Conservation (phyloP, 225 moss, liverwort and hornwort species). For the Bryoerythrophyllum caledonicum region DNA sequence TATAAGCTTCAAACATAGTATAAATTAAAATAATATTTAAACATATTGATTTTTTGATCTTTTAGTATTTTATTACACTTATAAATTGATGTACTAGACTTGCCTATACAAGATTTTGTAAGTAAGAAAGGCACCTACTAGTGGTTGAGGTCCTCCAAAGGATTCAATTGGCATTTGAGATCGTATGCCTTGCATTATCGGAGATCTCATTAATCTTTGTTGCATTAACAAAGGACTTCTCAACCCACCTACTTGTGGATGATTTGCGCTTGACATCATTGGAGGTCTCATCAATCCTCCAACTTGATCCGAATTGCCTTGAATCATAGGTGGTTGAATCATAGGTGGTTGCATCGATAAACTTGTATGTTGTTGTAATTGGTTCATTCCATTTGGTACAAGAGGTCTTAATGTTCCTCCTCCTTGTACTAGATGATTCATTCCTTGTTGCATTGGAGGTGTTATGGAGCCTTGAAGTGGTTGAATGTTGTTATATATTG, state of each 20-base stretch:
- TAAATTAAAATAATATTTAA: too few species aligned
- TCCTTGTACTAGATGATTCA: not conserved
- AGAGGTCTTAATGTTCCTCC: not conserved
- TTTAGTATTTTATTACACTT: not conserved
- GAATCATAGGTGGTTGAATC: not conserved
- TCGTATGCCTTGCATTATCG: not conserved
- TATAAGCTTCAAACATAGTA: too few species aligned
- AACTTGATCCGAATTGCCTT: not conserved
- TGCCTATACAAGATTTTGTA: not conserved
- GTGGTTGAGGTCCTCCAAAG: not conserved
- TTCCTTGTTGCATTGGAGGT: not conserved
- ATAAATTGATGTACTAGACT: too few species aligned
- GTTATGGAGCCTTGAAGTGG: not conserved
- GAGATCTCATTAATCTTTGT: not conserved
- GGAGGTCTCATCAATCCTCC: not conserved
- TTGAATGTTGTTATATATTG: not conserved
- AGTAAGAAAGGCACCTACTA: slow-evolving; percentile 28
- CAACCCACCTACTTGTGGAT: not conserved
- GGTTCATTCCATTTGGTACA: not conserved
- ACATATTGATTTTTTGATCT: not conserved
- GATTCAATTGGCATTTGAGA: slow-evolving; percentile 9
- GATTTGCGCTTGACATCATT: not conserved
- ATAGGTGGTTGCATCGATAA: not conserved
- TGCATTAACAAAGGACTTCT: not conserved
- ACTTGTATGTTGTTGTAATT: not conserved